Percentiles rank a stretch among this genome's conserved stretches.
Conservation (phyloP, 164 flowering plant genomes). For the Akebia trifoliata region DNA sequence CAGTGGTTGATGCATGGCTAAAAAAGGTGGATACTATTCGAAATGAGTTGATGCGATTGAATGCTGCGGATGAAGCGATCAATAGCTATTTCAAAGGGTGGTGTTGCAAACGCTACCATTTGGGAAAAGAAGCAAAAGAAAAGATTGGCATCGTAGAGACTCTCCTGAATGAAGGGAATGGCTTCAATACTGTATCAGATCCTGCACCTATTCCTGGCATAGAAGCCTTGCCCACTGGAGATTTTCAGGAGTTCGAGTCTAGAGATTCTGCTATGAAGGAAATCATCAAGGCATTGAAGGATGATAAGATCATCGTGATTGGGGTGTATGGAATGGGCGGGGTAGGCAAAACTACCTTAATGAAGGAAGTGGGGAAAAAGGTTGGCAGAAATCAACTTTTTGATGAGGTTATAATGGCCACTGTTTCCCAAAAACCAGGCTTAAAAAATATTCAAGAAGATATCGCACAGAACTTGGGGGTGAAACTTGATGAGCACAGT, state of each 20-base stretch:
- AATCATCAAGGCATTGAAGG: conserved; percentile 1
- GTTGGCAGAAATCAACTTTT: conserved; percentile 2
- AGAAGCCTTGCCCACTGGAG: not conserved
- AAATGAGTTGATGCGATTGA: not conserved
- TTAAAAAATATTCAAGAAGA: conserved; percentile 12
- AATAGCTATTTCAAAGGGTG: conserved; percentile 10
- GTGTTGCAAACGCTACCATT: conserved; percentile 3
- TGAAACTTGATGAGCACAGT: conserved; percentile 2
- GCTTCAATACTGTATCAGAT: not conserved
- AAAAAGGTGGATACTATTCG: not conserved
- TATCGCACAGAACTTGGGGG: conserved; percentile 10
- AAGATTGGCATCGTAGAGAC: not conserved
- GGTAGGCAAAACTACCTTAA: conserved; percentile 7
- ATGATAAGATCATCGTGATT: conserved; percentile 3
- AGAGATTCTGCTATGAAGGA: not conserved
- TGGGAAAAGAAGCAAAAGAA: conserved; percentile 6
- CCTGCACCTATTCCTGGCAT: conserved; percentile 6
- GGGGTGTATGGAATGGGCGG: conserved; percentile 11
- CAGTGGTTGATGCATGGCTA: conserved; percentile 14
- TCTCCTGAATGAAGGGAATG: not conserved
- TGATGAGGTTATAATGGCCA: conserved; percentile 15
- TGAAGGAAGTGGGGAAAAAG: conserved; percentile 9
- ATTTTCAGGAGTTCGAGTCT: conserved; percentile 1
- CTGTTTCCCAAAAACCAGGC: conserved; percentile 9
- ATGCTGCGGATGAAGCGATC: not conserved